Conservation (phyloP, 179 eudicot species). For the Spinacia oleracea region DNA sequence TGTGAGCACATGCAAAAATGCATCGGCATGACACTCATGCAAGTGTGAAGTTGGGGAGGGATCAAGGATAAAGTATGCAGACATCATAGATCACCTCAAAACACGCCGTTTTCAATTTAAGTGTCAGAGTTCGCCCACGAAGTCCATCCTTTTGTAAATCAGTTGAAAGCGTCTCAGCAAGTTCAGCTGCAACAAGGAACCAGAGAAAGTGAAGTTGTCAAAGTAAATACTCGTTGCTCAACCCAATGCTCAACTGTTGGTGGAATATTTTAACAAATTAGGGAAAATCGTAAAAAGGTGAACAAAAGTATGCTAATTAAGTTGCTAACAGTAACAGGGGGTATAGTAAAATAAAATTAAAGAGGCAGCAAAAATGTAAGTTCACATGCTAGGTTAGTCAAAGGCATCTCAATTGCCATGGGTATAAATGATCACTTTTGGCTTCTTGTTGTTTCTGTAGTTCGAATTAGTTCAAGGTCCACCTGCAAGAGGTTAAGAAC, state of each 20-base stretch:
- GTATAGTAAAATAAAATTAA: too few species aligned
- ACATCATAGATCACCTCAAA: conserved; percentile 69
- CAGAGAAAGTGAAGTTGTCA: conserved; percentile 21
- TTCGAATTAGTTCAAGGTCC: not conserved
- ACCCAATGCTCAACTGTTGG: not conserved
- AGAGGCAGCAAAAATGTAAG: not conserved
- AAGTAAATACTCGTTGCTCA: not conserved
- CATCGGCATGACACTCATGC: not conserved
- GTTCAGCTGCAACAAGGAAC: conserved; percentile 66
- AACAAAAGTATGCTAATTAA: too few species aligned
- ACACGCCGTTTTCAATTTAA: conserved; percentile 79
- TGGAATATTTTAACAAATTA: not conserved
- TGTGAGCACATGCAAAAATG: conserved; percentile 1
- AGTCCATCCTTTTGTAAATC: conserved; percentile 84
- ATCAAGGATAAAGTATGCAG: conserved; percentile 7
- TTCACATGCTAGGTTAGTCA: not conserved
- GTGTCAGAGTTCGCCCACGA: conserved; percentile 77
- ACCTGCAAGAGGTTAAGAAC: not conserved
- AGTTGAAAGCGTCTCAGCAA: conserved; percentile 77
- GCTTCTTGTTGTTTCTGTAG: not conserved
- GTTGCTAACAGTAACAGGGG: too few species aligned
- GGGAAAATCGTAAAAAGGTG: not conserved
- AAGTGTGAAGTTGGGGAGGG: not conserved
- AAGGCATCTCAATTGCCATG: not conserved
- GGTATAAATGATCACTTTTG: too few species aligned